These are phyloP conservation scores for Elymus sibiricus DNA, from an alignment of 176 grass and related monocot species.

Conservation along the genomic window DNA sequence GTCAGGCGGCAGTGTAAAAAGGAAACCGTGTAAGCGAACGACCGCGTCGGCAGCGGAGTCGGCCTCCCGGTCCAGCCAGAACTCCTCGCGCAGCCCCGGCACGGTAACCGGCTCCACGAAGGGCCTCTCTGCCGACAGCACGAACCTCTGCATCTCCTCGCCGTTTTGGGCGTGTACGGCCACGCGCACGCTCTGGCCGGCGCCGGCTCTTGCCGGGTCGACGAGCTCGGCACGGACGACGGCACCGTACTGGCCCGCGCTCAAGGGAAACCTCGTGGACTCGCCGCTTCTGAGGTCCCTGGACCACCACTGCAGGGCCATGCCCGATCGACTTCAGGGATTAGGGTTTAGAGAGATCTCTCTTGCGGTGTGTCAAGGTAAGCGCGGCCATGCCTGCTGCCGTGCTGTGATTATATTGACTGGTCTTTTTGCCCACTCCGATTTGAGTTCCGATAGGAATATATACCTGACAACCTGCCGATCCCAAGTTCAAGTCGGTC, in stretches of 20 bases:
- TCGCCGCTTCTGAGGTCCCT: background rate
- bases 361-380: too few relatives aligned
- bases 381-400: too few relatives aligned
- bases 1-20: too few relatives aligned
- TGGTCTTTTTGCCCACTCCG: too few relatives aligned
- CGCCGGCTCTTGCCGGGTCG: background rate
- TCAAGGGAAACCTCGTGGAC: background rate
- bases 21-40: background rate
- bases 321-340: too few relatives aligned
- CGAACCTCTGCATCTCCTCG: background rate
- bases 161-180: background rate
- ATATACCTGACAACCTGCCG: too few relatives aligned
- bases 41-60: background rate
- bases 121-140: background rate
- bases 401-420: too few relatives aligned
- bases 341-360: too few relatives aligned
- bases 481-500: too few relatives aligned
- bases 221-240: background rate
- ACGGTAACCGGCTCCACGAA: background rate
- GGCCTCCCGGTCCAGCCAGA: background rate
- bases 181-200: background rate
- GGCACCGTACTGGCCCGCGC: background rate
- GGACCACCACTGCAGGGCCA: too few relatives aligned
- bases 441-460: too few relatives aligned
- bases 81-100: too few relatives aligned